These are phyloP conservation scores for Fomitopsis schrenkii DNA, from an alignment of 1,284 basidiomycete species.

Conservation along the genomic window DNA sequence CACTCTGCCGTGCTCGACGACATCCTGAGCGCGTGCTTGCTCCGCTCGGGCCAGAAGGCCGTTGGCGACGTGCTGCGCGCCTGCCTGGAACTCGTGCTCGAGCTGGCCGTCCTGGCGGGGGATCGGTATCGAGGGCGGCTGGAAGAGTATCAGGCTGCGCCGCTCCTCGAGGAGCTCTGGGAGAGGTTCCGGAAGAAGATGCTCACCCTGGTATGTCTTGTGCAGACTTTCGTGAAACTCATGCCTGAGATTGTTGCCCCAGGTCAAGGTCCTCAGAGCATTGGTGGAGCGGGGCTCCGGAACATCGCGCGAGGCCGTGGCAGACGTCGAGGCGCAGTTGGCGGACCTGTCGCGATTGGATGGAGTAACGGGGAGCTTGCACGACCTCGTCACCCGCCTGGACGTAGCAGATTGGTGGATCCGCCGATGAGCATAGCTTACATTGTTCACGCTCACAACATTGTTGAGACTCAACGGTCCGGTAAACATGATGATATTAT, in stretches of 20 bases:
- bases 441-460: neutral
- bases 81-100: slow-evolving; percentile 64
- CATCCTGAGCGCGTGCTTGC: slow-evolving; percentile 74
- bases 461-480: neutral
- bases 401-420: slow-evolving; percentile 26
- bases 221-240: neutral
- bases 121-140: slow-evolving; percentile 51
- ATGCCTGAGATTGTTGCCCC: neutral
- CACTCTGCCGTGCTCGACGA: slow-evolving; percentile 74
- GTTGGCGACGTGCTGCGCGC: slow-evolving; percentile 65
- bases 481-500: neutral
- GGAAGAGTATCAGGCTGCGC: slow-evolving; percentile 58
- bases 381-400: slow-evolving; percentile 22
- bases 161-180: slow-evolving; percentile 50
- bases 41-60: slow-evolving; percentile 66
- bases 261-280: slow-evolving; percentile 31
- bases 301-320: slow-evolving; percentile 21
- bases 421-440: neutral
- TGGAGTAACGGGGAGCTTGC: slow-evolving; percentile 27
- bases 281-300: slow-evolving; percentile 28
- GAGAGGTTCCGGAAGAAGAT: slow-evolving; percentile 48
- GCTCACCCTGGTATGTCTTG: slow-evolving; percentile 16
- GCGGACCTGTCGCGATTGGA: slow-evolving; percentile 18
- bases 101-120: slow-evolving; percentile 65
- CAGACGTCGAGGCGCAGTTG: slow-evolving; percentile 21